phyloP scores from a whole-genome alignment of 106 monocot species.

The Allium fistulosum region DNA sequence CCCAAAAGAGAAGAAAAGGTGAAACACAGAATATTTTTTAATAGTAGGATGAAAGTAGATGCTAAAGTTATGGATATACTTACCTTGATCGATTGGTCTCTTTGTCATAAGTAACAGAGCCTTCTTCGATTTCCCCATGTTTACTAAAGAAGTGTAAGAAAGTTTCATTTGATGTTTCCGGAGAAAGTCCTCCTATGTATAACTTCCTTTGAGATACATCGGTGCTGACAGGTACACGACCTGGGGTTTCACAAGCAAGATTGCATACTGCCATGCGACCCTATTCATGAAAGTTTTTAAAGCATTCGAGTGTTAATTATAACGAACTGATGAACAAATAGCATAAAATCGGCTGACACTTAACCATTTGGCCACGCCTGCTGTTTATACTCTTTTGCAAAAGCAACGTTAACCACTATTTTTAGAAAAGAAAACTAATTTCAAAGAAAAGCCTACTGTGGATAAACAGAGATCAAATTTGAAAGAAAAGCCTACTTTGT shows the following conservation, averaged over 20 bases:
- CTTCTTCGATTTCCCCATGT: conserved; percentile 60
- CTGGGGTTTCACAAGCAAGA: conserved; percentile 47
- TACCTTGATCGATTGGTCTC: conserved; percentile 43
- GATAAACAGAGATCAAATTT: too few species aligned
- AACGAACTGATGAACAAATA: too few species aligned
- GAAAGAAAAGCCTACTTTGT: too few species aligned
- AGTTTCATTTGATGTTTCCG: conserved; percentile 36
- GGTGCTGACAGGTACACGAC: conserved; percentile 25
- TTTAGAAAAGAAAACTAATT: too few species aligned
- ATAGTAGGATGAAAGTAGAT: not conserved
- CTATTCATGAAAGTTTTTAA: conserved; percentile 6
- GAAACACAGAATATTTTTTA: not conserved
- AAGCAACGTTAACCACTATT: too few species aligned
- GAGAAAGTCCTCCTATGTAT: conserved; percentile 48
- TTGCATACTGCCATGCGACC: conserved; percentile 46
- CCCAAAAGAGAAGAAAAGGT: not conserved
- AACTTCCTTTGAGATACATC: conserved; percentile 40
- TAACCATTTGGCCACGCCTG: too few species aligned
- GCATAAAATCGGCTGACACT: too few species aligned
- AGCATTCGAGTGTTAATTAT: too few species aligned
- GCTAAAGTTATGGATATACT: not conserved
- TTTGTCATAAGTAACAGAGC: conserved; percentile 51
- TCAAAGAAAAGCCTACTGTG: too few species aligned
- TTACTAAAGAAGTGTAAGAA: conserved; percentile 42
- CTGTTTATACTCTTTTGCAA: too few species aligned